Percentiles rank a stretch among this genome's conserved stretches.
phyloP scores from a whole-genome alignment of 2,329 filamentous ascomycete species.

The Didymella glomerata region DNA sequence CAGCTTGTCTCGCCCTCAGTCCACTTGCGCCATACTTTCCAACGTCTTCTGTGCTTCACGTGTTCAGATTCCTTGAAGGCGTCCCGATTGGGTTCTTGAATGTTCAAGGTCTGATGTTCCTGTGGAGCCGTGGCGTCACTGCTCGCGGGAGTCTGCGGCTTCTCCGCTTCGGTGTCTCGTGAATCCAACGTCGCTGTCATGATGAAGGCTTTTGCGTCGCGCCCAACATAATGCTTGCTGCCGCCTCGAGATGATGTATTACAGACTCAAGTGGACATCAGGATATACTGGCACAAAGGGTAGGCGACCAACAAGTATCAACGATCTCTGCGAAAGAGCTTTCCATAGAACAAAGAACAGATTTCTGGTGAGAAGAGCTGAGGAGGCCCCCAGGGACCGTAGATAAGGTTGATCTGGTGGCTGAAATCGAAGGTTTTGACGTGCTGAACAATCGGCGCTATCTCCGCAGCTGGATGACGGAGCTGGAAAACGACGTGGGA shows the following conservation, averaged over 20 bases:
- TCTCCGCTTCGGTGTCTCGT: neutral
- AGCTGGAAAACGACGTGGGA: neutral
- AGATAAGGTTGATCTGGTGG: neutral
- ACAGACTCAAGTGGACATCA: no score
- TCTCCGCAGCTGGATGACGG: conserved; percentile 12
- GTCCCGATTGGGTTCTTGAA: neutral
- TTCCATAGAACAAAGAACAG: neutral
- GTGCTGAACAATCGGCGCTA: conserved; percentile 34
- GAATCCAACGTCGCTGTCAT: conserved; percentile 1
- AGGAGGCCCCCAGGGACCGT: neutral
- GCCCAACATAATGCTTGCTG: neutral
- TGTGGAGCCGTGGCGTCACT: conserved; percentile 1
- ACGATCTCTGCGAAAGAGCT: neutral
- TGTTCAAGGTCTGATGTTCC: neutral
- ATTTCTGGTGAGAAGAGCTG: neutral
- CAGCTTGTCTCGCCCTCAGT: conserved; percentile 32
- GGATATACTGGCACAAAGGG: no score
- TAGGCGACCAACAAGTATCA: neutral
- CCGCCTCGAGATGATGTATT: neutral
- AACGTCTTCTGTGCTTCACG: neutral
- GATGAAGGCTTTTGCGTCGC: neutral
- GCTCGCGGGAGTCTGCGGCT: conserved; percentile 5
- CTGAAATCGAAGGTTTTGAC: conserved; percentile 12
- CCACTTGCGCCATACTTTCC: conserved; percentile 14
- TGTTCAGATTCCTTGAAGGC: neutral